Conservation (phyloP, 768 basidiomycete genomes). For the Mrakia gelida region DNA sequence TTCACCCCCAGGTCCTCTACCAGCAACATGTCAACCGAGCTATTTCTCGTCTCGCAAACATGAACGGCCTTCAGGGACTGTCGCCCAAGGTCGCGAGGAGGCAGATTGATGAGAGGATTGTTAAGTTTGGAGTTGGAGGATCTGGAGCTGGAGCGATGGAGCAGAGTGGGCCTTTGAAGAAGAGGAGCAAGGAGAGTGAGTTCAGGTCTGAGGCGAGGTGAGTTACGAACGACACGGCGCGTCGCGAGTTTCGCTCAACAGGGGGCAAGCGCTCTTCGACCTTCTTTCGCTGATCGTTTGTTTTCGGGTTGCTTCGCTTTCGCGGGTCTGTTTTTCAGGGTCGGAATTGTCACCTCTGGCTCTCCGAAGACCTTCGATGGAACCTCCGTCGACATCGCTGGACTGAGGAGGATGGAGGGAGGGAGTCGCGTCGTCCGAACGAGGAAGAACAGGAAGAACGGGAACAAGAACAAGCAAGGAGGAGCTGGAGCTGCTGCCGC, state of each 20-base stretch:
- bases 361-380: neutral
- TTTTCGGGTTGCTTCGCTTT: neutral
- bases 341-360: neutral
- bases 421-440: neutral
- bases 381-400: neutral
- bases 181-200: neutral
- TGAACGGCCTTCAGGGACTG: neutral
- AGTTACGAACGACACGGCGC: neutral
- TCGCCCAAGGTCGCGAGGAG: neutral
- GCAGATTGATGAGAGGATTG: neutral
- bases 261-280: neutral
- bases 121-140: neutral
- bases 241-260: neutral
- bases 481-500: neutral
- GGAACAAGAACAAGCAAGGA: neutral
- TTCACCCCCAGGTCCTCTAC: conserved; percentile 39
- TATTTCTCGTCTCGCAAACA: neutral
- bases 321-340: neutral
- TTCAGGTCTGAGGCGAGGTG: neutral
- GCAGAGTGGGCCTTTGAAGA: neutral
- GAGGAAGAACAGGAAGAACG: neutral
- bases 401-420: neutral
- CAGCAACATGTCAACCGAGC: conserved; percentile 50
- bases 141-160: neutral
- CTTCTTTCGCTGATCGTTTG: neutral